A percentile compares a stretch with the other conserved stretches of the same genome.
These are phyloP conservation scores for Viola pubescens DNA, from an alignment of 441 rosid genomes.

Conservation along the genomic window DNA sequence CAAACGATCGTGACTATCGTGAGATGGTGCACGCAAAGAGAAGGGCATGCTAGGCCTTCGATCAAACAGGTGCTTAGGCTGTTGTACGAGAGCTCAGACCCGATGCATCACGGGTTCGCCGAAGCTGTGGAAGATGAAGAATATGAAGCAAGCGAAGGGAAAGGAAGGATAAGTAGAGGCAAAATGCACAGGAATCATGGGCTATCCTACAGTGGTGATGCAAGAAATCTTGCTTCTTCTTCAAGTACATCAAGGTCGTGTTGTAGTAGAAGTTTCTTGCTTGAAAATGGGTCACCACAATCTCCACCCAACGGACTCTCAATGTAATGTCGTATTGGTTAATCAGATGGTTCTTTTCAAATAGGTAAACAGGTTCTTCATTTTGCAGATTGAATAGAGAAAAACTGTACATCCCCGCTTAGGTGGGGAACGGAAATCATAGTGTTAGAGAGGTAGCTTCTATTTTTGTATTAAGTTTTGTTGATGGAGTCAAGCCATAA, in stretches of 20 bases:
- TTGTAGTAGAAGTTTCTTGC: slow-evolving; percentile 81
- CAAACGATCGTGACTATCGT: slow-evolving; percentile 52
- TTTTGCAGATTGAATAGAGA: background rate
- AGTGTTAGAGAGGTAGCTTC: too few relatives aligned
- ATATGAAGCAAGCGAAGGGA: slow-evolving; percentile 50
- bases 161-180: slow-evolving; percentile 59
- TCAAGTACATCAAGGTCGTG: slow-evolving; percentile 89
- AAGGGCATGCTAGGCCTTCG: slow-evolving; percentile 74
- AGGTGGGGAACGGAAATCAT: slow-evolving; percentile 3
- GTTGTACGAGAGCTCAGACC: slow-evolving; percentile 80
- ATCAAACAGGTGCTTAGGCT: slow-evolving; percentile 79
- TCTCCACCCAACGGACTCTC: slow-evolving; percentile 57
- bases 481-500: too few relatives aligned
- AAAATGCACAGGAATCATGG: slow-evolving; percentile 42
- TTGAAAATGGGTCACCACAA: slow-evolving; percentile 81
- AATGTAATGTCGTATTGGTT: slow-evolving; percentile 33
- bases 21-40: slow-evolving; percentile 85
- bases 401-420: background rate
- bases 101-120: slow-evolving; percentile 60
- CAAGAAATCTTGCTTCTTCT: slow-evolving; percentile 69
- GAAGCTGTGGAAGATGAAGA: slow-evolving; percentile 62
- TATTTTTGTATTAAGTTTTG: too few relatives aligned
- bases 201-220: slow-evolving; percentile 53
- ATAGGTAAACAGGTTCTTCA: slow-evolving; percentile 9
- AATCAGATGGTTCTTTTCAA: slow-evolving; percentile 5